Percentiles rank a stretch among this genome's conserved stretches.
Evolutionary conservation across 2,329 filamentous ascomycete genomes (phyloP).

Genomic region (Xylariaceae sp.): DNA sequence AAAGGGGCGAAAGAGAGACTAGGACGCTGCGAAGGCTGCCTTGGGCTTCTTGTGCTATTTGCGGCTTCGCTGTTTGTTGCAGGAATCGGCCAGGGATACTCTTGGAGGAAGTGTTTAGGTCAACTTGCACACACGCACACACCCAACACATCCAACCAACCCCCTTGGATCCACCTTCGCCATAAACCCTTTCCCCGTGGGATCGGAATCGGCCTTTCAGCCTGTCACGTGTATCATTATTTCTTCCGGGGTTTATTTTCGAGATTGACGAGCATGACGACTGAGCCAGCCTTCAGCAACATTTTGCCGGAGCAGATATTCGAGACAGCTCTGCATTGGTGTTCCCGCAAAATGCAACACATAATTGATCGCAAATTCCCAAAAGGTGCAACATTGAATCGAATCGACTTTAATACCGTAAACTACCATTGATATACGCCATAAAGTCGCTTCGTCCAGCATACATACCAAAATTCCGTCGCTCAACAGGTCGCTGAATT

Average conservation of each 20-base stretch:
- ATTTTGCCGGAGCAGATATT: constrained; percentile 43
- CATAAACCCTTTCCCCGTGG: constrained; percentile 37
- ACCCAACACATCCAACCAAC: constrained; percentile 25
- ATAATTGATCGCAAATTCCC: constrained; percentile 49
- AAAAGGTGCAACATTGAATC: constrained; percentile 46
- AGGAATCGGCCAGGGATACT: constrained; percentile 32
- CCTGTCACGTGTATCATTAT: constrained; percentile 48
- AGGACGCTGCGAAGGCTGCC: constrained; percentile 33
- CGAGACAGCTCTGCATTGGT: constrained; percentile 45
- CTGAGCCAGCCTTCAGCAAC: constrained; percentile 43
- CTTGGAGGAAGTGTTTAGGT: constrained; percentile 36
- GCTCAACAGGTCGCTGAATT: constrained; percentile 22
- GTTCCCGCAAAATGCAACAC: constrained; percentile 47
- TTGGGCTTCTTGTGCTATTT: constrained; percentile 28
- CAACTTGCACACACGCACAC: constrained; percentile 27
- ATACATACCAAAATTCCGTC: constrained; percentile 15
- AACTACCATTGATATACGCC: constrained; percentile 40
- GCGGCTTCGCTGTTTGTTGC: constrained; percentile 32
- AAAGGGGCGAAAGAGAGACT: constrained; percentile 24
- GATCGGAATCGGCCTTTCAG: constrained; percentile 41
- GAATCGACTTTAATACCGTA: constrained; percentile 45
- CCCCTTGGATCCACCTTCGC: constrained; percentile 38
- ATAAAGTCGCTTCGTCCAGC: constrained; percentile 37
- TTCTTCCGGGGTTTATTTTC: constrained; percentile 44
- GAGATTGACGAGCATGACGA: constrained; percentile 46